phyloP scores from a whole-genome alignment of 2,329 filamentous ascomycete genomes.

The Alternaria hordeiaustralica region DNA sequence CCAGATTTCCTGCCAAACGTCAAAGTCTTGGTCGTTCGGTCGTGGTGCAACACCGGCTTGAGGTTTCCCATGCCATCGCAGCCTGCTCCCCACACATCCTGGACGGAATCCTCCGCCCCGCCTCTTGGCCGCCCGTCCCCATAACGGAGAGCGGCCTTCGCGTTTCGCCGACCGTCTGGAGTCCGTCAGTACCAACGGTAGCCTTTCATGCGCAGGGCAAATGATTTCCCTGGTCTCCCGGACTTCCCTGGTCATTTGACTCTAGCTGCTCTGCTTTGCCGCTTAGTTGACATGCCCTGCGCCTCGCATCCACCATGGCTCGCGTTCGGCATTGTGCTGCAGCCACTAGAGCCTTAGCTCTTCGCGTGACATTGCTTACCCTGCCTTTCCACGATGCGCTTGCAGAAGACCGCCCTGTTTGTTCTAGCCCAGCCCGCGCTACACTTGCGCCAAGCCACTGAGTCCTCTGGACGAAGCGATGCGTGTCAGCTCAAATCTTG shows the following conservation, averaged over 20 bases:
- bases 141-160: slow-evolving; percentile 30
- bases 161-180: slow-evolving; percentile 35
- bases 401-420: slow-evolving; percentile 16
- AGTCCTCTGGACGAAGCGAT: slow-evolving; percentile 25
- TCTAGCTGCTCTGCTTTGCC: background rate
- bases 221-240: slow-evolving; percentile 13
- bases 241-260: slow-evolving; percentile 13
- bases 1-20: slow-evolving; percentile 8
- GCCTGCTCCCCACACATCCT: slow-evolving; percentile 19
- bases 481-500: slow-evolving; percentile 40
- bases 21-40: slow-evolving; percentile 7
- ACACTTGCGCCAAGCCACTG: slow-evolving; percentile 24
- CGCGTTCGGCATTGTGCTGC: slow-evolving; percentile 21
- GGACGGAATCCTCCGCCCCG: slow-evolving; percentile 15
- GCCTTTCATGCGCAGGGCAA: slow-evolving; percentile 14
- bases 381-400: slow-evolving; percentile 21
- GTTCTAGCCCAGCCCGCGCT: slow-evolving; percentile 28
- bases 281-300: slow-evolving; percentile 6
- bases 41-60: slow-evolving; percentile 22
- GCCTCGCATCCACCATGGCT: slow-evolving; percentile 10
- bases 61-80: slow-evolving; percentile 3
- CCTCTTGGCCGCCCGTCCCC: slow-evolving; percentile 9
- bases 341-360: slow-evolving; percentile 26
- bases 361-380: slow-evolving; percentile 26
- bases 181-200: slow-evolving; percentile 12